Conservation (phyloP, 768 basidiomycete genomes). For the Leucosporidium creatinivorum region DNA sequence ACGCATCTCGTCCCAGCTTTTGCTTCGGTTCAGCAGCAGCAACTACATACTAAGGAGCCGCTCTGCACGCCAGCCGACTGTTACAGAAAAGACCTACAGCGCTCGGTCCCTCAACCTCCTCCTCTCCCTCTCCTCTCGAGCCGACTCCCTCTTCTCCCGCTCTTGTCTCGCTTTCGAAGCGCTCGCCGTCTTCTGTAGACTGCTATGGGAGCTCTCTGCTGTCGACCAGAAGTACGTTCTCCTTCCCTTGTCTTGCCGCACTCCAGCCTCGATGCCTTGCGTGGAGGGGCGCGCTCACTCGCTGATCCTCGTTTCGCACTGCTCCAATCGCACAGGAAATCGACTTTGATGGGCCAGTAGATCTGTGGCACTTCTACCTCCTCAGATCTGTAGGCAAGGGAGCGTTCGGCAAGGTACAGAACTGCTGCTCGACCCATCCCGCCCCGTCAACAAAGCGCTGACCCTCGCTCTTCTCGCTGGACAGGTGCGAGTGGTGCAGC, state of each 20-base stretch:
- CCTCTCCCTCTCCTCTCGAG: background rate
- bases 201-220: conserved; percentile 46
- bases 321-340: conserved; percentile 50
- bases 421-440: background rate
- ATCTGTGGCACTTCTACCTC: conserved; percentile 93
- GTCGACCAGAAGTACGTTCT: conserved; percentile 44
- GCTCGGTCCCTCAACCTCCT: background rate
- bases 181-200: too few species aligned
- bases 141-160: background rate
- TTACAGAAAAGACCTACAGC: too few species aligned
- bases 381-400: conserved; percentile 93
- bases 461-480: background rate
- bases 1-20: too few species aligned
- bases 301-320: background rate
- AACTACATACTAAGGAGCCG: too few species aligned
- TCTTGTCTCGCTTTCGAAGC: background rate
- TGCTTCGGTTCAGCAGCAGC: too few species aligned
- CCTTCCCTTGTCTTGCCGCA: background rate
- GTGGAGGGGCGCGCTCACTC: background rate
- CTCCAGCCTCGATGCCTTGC: background rate
- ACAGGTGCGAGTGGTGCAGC: conserved; percentile 93
- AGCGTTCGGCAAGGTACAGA: conserved; percentile 87
- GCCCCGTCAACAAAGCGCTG: conserved; percentile 6
- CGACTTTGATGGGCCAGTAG: conserved; percentile 78
- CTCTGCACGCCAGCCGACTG: too few species aligned